Evolutionary conservation across 108 stramenopile genomes (phyloP).

Genomic region (Pseudonitzschia multistriata): DNA sequence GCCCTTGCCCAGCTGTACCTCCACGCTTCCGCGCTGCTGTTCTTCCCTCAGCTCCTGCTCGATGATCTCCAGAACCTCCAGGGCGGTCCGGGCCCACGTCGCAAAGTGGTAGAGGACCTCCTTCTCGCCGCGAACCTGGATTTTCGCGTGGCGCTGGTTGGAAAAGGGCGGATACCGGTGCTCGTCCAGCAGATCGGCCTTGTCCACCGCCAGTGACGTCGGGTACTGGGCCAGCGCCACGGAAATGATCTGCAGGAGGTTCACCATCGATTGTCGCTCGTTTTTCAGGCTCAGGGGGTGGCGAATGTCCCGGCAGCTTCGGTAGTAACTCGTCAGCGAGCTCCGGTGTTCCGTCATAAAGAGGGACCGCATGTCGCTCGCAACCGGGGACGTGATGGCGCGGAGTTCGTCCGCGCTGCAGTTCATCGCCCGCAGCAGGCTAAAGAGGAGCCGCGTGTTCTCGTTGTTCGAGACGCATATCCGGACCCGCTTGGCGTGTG

Average conservation of each 20-base stretch:
- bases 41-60: slow-evolving; percentile 67
- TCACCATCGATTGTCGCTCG: slow-evolving; percentile 76
- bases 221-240: slow-evolving; percentile 70
- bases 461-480: slow-evolving; percentile 96
- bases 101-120: slow-evolving; percentile 86
- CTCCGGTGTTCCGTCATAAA: slow-evolving; percentile 36
- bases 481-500: slow-evolving; percentile 71
- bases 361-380: slow-evolving; percentile 37
- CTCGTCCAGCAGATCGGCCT: slow-evolving; percentile 60
- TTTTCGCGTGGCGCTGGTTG: slow-evolving; percentile 84
- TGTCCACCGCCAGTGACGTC: slow-evolving; percentile 76
- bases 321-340: slow-evolving; percentile 37
- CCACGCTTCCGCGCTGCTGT: slow-evolving; percentile 34
- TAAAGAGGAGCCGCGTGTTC: slow-evolving; percentile 83
- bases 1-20: slow-evolving; percentile 37
- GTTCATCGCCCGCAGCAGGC: slow-evolving; percentile 77
- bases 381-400: slow-evolving; percentile 46
- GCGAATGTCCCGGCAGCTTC: slow-evolving; percentile 83
- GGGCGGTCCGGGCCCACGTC: slow-evolving; percentile 68
- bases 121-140: slow-evolving; percentile 90
- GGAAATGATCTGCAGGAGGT: slow-evolving; percentile 60
- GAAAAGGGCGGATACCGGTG: slow-evolving; percentile 66
- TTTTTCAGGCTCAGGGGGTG: slow-evolving; percentile 76
- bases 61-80: slow-evolving; percentile 74
- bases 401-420: slow-evolving; percentile 67